Conservation (phyloP, 768 basidiomycete species). For the Suillus tomentosus region DNA sequence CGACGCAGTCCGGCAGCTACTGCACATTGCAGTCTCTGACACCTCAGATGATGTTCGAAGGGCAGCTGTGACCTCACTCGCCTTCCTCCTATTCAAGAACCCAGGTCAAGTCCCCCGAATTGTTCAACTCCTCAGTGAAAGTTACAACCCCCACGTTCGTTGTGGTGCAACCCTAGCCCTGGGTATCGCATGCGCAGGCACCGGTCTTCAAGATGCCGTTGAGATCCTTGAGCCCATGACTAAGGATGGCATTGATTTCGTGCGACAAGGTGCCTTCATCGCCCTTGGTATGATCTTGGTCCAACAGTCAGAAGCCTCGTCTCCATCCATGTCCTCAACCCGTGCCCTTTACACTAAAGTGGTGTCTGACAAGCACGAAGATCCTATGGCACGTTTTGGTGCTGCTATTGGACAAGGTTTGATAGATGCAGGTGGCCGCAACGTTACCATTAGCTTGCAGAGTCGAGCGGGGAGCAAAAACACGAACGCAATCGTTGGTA, state of each 20-base stretch:
- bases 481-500: constrained; percentile 95
- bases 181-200: constrained; percentile 97
- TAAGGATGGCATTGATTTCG: constrained; percentile 97
- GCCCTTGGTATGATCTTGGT: constrained; percentile 96
- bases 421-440: constrained; percentile 96
- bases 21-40: constrained; percentile 98
- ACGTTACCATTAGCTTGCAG: constrained; percentile 92
- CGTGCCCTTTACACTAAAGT: constrained; percentile 90
- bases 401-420: constrained; percentile 95
- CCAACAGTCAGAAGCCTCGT: constrained; percentile 90
- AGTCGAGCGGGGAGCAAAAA: constrained; percentile 92
- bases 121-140: constrained; percentile 95
- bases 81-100: constrained; percentile 96
- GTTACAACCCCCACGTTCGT: constrained; percentile 98
- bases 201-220: constrained; percentile 88
- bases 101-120: constrained; percentile 95
- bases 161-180: constrained; percentile 96
- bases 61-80: constrained; percentile 93
- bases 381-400: constrained; percentile 98
- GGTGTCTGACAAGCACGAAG: constrained; percentile 95
- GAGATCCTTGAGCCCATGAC: constrained; percentile 98
- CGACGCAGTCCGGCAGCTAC: constrained; percentile 83
- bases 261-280: constrained; percentile 95
- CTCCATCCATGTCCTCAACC: constrained; percentile 76
- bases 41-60: constrained; percentile 96